Evolutionary conservation across 2,329 filamentous ascomycete species (phyloP), one percentile per base, ranked within the genome.

Genomic region (Fusarium virguliforme): DNA sequence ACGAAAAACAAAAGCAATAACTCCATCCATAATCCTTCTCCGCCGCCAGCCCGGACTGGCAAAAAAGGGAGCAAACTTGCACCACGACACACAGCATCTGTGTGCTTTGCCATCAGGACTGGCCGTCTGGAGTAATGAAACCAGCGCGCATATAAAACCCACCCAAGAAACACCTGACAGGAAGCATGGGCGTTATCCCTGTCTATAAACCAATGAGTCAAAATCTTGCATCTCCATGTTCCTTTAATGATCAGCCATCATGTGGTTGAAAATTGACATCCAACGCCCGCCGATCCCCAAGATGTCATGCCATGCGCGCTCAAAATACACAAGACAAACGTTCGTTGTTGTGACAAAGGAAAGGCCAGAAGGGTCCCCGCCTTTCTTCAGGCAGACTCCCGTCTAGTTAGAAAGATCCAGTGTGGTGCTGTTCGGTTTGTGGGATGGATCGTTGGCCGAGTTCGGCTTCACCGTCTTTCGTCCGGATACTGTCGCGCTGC

Each of bases 371-470:
- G 41, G 55, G 54, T 41, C 53, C 64, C 65, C 66, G 55, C 68
- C 64, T 59, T 28, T 62, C 67, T 60, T 48, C 10, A 60, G 41
- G 65, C 63, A 57, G 63, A 18, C 34, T 43, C 40, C 46, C 51
- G 58, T 64, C 68, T 77, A 75, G 59, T 72, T 54, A 53, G 60
- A 58, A 63, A 60, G 67, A 59, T 75, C 67, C 28, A 63, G 50
- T 38, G 65, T 90, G 3, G 92, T 93, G 77, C 94, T 96, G 79
- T 96, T 97, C 53, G 93, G 90, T 35, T 89, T 86, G 65, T 86
- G 85, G n/a, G 91, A 83, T 22, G 86, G 87, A 63, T 89, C 84
- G 67, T 87, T 88, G n/a, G 87, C 87, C 15, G 88, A 86, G 74
- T 91, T 91, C 3, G 89, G 88, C 73, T 90, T 88, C 67, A 91